These are phyloP conservation scores for Jaltomata sinuosa DNA, from an alignment of 257 asterid species.

Conservation along the genomic window DNA sequence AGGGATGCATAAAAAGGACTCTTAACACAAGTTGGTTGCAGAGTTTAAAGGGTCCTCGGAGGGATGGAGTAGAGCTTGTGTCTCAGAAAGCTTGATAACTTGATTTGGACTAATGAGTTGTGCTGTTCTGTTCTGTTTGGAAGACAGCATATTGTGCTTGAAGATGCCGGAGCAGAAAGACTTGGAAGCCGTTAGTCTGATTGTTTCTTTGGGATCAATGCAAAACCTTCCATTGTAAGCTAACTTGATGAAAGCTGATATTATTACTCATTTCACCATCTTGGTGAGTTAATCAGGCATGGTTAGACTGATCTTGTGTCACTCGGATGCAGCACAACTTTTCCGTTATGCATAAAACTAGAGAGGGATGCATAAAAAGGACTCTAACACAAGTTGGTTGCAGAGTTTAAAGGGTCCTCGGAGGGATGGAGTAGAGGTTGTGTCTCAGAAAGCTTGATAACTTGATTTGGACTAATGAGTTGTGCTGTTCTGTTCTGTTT, in stretches of 20 bases:
- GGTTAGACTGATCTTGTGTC: not conserved
- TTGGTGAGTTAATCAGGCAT: not conserved
- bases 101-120: no score
- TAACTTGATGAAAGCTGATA: not conserved
- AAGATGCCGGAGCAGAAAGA: not conserved
- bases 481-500: not conserved
- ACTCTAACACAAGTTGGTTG: not conserved
- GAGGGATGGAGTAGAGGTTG: not conserved
- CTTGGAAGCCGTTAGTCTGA: not conserved
- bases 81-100: no score
- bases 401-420: not conserved
- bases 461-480: not conserved
- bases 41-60: not conserved
- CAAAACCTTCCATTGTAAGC: not conserved
- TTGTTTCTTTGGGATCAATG: not conserved
- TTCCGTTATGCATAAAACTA: not conserved
- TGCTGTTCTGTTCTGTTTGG: no score
- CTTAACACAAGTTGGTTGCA: not conserved
- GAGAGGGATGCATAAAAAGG: not conserved
- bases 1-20: not conserved
- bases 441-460: not conserved
- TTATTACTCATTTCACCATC: not conserved
- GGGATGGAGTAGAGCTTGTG: not conserved
- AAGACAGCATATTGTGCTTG: not conserved
- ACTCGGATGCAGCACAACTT: not conserved